A percentile compares a stretch with the other conserved stretches of the same genome.
These are phyloP conservation scores for Calendula officinalis DNA, from an alignment of 129 eudicot genomes.

Conservation along the genomic window DNA sequence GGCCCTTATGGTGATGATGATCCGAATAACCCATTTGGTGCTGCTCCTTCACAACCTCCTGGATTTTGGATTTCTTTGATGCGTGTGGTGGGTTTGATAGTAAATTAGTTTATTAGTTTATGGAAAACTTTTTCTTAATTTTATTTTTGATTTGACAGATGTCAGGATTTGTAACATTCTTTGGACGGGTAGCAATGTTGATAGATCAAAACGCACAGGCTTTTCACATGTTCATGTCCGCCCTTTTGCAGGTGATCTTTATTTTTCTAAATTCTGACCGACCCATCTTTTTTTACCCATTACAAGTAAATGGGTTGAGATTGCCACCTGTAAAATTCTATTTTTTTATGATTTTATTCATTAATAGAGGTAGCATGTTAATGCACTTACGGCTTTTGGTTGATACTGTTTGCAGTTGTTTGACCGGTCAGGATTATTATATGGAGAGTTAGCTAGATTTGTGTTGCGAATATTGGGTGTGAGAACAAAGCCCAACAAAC, in stretches of 20 bases:
- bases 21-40: slow-evolving; percentile 86
- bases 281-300: too few species aligned
- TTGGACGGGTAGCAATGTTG: slow-evolving; percentile 74
- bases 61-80: slow-evolving; percentile 93
- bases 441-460: slow-evolving; percentile 88
- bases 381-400: slow-evolving; percentile 1
- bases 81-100: slow-evolving; percentile 73
- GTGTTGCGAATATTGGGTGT: slow-evolving; percentile 73
- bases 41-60: slow-evolving; percentile 79
- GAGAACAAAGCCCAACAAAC: slow-evolving; percentile 58
- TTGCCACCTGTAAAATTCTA: too few species aligned
- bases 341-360: too few species aligned
- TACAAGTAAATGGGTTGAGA: too few species aligned
- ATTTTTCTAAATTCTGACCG: not conserved
- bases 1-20: slow-evolving; percentile 87
- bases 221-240: slow-evolving; percentile 84
- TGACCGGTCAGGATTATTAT: slow-evolving; percentile 81
- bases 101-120: not conserved
- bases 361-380: too few species aligned
- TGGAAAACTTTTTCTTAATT: not conserved
- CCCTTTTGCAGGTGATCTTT: slow-evolving; percentile 73
- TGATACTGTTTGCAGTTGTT: slow-evolving; percentile 52
- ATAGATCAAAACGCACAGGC: slow-evolving; percentile 95
- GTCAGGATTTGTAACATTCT: slow-evolving; percentile 86
- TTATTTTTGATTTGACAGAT: slow-evolving; percentile 33